Evolutionary conservation across 768 basidiomycete genomes (phyloP).

Genomic region (Pleurotus sapidus): DNA sequence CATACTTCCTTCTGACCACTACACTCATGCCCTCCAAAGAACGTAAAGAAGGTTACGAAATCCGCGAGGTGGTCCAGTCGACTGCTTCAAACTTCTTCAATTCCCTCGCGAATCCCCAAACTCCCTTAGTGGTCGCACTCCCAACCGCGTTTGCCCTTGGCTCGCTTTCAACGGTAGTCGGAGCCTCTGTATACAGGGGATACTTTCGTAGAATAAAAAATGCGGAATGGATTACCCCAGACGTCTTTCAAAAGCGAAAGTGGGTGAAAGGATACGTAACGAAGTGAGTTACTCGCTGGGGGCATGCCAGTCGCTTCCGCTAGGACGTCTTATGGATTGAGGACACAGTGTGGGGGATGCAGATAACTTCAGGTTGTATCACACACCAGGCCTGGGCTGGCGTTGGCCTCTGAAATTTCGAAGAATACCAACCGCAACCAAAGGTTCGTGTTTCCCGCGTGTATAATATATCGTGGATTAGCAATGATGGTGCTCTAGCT

Average conservation of each 20-base stretch:
- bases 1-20: too few species aligned
- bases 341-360: constrained; percentile 71
- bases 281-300: constrained; percentile 40
- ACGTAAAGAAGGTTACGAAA: background rate
- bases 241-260: constrained; percentile 49
- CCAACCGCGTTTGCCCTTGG: constrained; percentile 39
- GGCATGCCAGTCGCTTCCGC: too few species aligned
- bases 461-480: background rate
- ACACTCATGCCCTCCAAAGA: background rate
- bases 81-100: background rate
- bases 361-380: constrained; percentile 87
- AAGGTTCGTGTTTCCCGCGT: constrained; percentile 39
- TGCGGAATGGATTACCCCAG: constrained; percentile 68
- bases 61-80: background rate
- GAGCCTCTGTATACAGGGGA: constrained; percentile 39
- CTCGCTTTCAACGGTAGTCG: constrained; percentile 29
- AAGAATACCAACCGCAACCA: constrained; percentile 51
- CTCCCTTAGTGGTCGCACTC: constrained; percentile 23
- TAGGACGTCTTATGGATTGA: background rate
- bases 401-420: constrained; percentile 72
- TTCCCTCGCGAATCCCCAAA: background rate
- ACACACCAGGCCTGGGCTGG: constrained; percentile 79
- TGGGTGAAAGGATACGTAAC: constrained; percentile 85
- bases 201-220: constrained; percentile 60
- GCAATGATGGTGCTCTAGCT: constrained; percentile 33